These are phyloP conservation scores for Gamarada debralockiae DNA, from an alignment of 495 filamentous ascomycete species.

Conservation along the genomic window DNA sequence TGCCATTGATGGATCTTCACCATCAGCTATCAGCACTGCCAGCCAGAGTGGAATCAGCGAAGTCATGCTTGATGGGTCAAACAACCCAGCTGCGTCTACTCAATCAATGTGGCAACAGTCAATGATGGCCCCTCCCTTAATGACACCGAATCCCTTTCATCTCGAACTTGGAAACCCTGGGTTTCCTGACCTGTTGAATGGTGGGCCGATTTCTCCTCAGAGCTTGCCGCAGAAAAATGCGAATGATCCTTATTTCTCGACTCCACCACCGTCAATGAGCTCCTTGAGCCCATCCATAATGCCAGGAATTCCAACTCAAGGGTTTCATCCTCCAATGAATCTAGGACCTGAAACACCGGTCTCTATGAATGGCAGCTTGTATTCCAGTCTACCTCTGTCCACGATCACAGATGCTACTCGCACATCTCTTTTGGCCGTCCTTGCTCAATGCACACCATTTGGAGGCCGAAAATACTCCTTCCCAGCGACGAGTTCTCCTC, in stretches of 20 bases:
- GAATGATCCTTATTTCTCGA: conserved; percentile 54
- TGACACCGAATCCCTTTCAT: conserved; percentile 58
- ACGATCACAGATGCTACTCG: conserved; percentile 93
- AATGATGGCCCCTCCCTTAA: conserved; percentile 56
- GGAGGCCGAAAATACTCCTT: conserved; percentile 75
- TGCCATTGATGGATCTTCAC: conserved; percentile 87
- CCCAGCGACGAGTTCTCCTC: conserved; percentile 61
- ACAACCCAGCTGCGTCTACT: conserved; percentile 48
- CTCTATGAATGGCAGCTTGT: conserved; percentile 60
- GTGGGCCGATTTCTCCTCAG: conserved; percentile 60
- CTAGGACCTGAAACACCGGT: conserved; percentile 65
- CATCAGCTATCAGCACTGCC: conserved; percentile 87
- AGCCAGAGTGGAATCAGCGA: conserved; percentile 92
- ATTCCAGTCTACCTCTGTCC: conserved; percentile 50
- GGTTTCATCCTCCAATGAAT: conserved; percentile 56
- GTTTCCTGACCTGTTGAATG: conserved; percentile 57
- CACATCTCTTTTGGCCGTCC: conserved; percentile 76
- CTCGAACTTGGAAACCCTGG: conserved; percentile 52
- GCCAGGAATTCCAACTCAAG: conserved; percentile 47
- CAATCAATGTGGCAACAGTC: conserved; percentile 61
- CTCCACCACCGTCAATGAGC: conserved; percentile 65
- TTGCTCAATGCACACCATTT: conserved; percentile 73
- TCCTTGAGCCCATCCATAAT: conserved; percentile 49
- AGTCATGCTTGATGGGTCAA: conserved; percentile 82
- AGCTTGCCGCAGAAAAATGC: conserved; percentile 47